A percentile compares a stretch with the other conserved stretches of the same genome.
Evolutionary conservation across 2,329 filamentous ascomycete species (phyloP).

Genomic region (Dryadomyces quercus-mongolicae): DNA sequence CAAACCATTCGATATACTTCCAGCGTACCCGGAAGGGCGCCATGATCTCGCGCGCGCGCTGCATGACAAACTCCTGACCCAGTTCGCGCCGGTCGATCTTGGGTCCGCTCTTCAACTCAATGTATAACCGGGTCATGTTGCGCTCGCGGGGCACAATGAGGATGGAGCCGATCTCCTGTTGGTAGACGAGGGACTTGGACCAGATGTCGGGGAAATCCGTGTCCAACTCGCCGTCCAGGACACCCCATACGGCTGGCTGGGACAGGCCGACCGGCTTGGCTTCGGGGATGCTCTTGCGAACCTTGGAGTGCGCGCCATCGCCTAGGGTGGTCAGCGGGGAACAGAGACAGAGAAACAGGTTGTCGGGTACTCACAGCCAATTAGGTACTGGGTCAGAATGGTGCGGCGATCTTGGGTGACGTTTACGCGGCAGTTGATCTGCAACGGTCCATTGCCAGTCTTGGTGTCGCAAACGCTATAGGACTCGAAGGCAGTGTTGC

Average conservation of each 20-base stretch:
- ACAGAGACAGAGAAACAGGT: not conserved
- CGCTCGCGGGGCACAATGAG: constrained; percentile 64
- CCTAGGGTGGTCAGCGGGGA: constrained; percentile 21
- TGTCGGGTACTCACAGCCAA: constrained; percentile 42
- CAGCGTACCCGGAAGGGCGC: constrained; percentile 44
- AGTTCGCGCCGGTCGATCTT: constrained; percentile 18
- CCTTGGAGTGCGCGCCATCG: constrained; percentile 60
- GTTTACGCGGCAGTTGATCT: constrained; percentile 38
- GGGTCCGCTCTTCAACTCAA: constrained; percentile 36
- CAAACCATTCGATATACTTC: constrained; percentile 58
- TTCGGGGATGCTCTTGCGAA: constrained; percentile 48
- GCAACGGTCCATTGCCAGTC: constrained; percentile 27
- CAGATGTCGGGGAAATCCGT: constrained; percentile 66
- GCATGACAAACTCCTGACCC: constrained; percentile 54
- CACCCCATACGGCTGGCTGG: constrained; percentile 47
- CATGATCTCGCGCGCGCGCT: constrained; percentile 45
- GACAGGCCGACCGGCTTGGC: constrained; percentile 14
- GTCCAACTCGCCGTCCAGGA: constrained; percentile 57
- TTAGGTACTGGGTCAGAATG: constrained; percentile 47
- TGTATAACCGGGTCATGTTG: constrained; percentile 56
- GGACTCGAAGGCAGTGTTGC: constrained; percentile 52
- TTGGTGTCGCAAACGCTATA: constrained; percentile 37
- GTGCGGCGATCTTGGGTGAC: constrained; percentile 33
- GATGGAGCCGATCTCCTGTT: constrained; percentile 54
- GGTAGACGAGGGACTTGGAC: constrained; percentile 60